A percentile compares a stretch with the other conserved stretches of the same genome.
These are phyloP conservation scores for Phytophthora rubi DNA, from an alignment of 352 stramenopile species.

Conservation along the genomic window DNA sequence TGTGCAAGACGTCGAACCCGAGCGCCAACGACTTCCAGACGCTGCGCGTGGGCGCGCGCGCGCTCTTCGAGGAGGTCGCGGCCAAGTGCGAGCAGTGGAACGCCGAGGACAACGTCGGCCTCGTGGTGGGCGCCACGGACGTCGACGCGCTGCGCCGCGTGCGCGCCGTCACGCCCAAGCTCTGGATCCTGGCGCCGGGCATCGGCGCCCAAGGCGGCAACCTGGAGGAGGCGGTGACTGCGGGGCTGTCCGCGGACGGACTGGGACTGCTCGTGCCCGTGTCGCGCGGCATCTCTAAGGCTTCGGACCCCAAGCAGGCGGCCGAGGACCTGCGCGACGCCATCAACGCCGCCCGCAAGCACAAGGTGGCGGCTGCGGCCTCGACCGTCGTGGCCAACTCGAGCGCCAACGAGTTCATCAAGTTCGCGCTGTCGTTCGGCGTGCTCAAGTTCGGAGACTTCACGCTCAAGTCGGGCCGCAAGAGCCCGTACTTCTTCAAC, in stretches of 20 bases:
- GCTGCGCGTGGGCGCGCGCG: constrained; percentile 49
- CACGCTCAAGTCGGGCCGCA: constrained; percentile 97
- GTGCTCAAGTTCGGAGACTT: constrained; percentile 99
- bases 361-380: constrained; percentile 43
- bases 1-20: constrained; percentile 99
- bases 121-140: constrained; percentile 99
- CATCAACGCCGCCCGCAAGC: constrained; percentile 93
- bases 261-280: constrained; percentile 96
- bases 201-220: constrained; percentile 95
- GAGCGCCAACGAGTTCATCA: constrained; percentile 95
- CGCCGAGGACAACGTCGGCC: constrained; percentile 90
- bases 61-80: constrained; percentile 93
- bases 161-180: constrained; percentile 79
- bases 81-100: constrained; percentile 92
- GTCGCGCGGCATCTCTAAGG: constrained; percentile 96
- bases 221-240: constrained; percentile 89
- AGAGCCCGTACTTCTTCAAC: constrained; percentile 99
- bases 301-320: constrained; percentile 86
- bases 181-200: constrained; percentile 98
- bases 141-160: constrained; percentile 90
- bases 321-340: constrained; percentile 92
- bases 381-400: constrained; percentile 25
- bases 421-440: constrained; percentile 94
- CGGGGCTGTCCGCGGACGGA: constrained; percentile 85
- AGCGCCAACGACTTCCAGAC: constrained; percentile 97